Evolutionary conservation across 768 basidiomycete species (phyloP), one percentile per base, ranked within the genome.

Genomic region (Kwoniella mangroviensis): DNA sequence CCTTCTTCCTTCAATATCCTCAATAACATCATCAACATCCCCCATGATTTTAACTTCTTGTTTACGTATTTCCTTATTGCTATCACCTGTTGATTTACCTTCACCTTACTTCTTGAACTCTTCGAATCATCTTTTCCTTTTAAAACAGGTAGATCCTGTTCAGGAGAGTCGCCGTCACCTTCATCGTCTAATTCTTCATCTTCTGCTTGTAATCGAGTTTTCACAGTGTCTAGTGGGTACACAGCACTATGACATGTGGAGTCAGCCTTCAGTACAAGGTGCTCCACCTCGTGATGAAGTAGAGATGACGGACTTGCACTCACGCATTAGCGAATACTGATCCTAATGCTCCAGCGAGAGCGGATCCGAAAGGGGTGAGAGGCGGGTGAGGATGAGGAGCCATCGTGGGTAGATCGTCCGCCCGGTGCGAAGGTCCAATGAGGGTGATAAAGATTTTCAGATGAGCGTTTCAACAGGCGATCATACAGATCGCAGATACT

Each of bases 161-260:
- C 63, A 21, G 43, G 19, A 26, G 53, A 41, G 11, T 57, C 63
- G 22, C 61, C 59, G 19, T 68, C 86, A 86, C 71, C 85, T 86
- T 80, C 68, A 63, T 70, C 64, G 65, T 77, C 86, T 88, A 68
- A 56, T 49, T 85, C 86, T 79, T 88, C 88, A 62, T 86, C 68
- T n/a, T 71, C 49, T 21, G 93, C 95, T 81, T 99, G 97, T 71
- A 99, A 93, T 53, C 92, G 89, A 2, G 96, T 98, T 84, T 98
- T 98, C 67, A 92, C 91, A 90, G 94, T 93, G 84, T 99, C 96
- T 64, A 99, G 85, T 17, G 96, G 96, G 81, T 99, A 99, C 3
- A 98, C 93, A 56, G 91, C 87, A 55, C 94, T 96, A 75, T n/a
- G 15, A 26, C 15, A 34, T 26, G 12, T 26, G 22, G 60, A 1